Percentiles rank a stretch among this genome's conserved stretches.
Conservation (phyloP, 192 early-diverging fungal genomes). For the Mortierella claussenii region DNA sequence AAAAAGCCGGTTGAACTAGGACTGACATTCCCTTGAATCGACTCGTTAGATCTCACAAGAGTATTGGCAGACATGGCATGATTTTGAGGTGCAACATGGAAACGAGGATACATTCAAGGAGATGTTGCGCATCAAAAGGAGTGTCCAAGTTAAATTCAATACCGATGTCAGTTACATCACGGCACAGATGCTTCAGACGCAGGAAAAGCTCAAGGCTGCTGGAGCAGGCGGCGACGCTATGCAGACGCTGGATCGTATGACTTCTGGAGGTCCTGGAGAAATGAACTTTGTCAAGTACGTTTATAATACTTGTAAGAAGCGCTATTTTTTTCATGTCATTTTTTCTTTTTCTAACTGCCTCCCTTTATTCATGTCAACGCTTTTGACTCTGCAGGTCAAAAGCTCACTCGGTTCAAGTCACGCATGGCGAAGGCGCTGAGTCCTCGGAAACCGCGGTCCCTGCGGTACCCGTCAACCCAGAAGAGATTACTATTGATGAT, state of each 20-base stretch:
- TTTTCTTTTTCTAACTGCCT: no score
- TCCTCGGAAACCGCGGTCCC: slow-evolving; percentile 13
- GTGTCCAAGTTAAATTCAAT: slow-evolving; percentile 85
- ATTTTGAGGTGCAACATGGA: slow-evolving; percentile 97
- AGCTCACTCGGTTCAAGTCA: slow-evolving; percentile 42
- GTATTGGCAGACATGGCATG: slow-evolving; percentile 94
- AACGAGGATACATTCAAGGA: slow-evolving; percentile 99
- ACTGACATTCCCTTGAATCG: no score
- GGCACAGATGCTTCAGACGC: slow-evolving; percentile 44
- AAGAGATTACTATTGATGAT: slow-evolving; percentile 76
- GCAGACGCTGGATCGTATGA: slow-evolving; percentile 52
- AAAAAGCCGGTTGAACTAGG: no score
- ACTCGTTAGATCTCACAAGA: slow-evolving; percentile 66
- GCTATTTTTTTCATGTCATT: no score
- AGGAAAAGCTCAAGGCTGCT: slow-evolving; percentile 40
- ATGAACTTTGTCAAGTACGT: slow-evolving; percentile 54
- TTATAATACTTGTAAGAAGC: no score
- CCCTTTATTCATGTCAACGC: no score
- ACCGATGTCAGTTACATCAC: slow-evolving; percentile 70
- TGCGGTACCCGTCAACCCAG: slow-evolving; percentile 62
- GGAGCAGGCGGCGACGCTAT: slow-evolving; percentile 29
- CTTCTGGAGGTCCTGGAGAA: slow-evolving; percentile 40
- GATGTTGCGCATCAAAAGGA: slow-evolving; percentile 94
- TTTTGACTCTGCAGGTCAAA: slow-evolving; percentile 40
- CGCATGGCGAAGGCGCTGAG: slow-evolving; percentile 23